Conservation (phyloP, 345 rosid species). For the Dipteronia dyeriana region DNA sequence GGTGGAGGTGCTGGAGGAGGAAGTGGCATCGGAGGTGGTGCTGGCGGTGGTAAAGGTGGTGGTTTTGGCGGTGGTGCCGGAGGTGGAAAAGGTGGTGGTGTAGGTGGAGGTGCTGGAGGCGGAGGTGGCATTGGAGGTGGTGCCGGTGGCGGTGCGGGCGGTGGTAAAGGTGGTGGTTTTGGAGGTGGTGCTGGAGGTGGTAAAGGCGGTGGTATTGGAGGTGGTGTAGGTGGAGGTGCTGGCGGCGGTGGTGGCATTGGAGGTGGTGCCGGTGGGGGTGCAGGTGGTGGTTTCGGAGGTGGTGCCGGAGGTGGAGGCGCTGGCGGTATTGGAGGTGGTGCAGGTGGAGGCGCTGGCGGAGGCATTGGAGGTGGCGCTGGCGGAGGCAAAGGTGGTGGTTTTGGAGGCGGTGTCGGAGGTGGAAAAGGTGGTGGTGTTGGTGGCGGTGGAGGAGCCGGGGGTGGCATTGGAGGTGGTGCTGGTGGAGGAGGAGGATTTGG, state of each 20-base stretch:
- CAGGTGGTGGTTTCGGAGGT: constrained; percentile 13
- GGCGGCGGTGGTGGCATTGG: constrained; percentile 9
- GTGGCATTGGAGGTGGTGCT: constrained; percentile 27
- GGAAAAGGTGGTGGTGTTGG: background rate
- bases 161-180: background rate
- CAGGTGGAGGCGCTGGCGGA: constrained; percentile 19
- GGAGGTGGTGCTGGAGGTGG: constrained; percentile 21
- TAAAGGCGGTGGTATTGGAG: constrained; percentile 11
- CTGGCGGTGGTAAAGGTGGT: constrained; percentile 25
- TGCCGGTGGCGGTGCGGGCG: background rate
- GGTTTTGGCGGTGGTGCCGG: background rate
- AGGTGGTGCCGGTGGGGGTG: background rate
- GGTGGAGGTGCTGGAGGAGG: background rate
- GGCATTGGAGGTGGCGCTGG: constrained; percentile 21
- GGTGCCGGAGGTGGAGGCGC: constrained; percentile 14
- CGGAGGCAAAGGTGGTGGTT: too few relatives aligned
- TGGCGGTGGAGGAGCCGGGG: background rate
- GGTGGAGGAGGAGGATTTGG: constrained; percentile 15
- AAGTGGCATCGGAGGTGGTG: constrained; percentile 27
- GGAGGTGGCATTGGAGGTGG: background rate
- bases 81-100: constrained; percentile 14
- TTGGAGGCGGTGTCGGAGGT: constrained; percentile 1
- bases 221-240: background rate
- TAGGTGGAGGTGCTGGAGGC: too few relatives aligned
- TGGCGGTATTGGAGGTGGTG: constrained; percentile 20